Evolutionary conservation across 306 rosid genomes (phyloP).

Genomic region (Pyrus communis): DNA sequence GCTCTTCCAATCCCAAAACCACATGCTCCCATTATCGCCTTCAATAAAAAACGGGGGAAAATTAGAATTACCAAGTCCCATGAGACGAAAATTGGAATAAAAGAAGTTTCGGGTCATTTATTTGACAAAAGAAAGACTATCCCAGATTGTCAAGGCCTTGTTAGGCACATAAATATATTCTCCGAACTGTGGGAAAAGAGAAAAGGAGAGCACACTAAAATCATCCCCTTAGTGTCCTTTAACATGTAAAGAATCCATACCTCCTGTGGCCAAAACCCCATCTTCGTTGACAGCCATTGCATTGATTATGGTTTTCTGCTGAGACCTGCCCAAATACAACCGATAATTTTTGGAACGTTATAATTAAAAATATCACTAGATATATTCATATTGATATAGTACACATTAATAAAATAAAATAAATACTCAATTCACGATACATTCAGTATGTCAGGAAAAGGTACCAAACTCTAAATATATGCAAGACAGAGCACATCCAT

Average conservation of each 20-base stretch:
- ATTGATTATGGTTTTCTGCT: slow-evolving; percentile 91
- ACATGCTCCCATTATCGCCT: slow-evolving; percentile 98
- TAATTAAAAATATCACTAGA: background rate
- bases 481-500: background rate
- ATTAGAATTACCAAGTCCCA: background rate
- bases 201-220: background rate
- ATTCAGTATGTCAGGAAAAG: background rate
- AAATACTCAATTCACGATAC: background rate
- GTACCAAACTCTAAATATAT: background rate
- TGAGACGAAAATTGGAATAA: background rate
- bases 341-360: slow-evolving; percentile 5
- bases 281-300: slow-evolving; percentile 97
- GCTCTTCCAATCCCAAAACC: slow-evolving; percentile 99
- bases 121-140: background rate
- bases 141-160: background rate
- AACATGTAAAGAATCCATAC: slow-evolving; percentile 31
- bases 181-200: background rate
- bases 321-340: slow-evolving; percentile 53
- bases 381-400: background rate
- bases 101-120: background rate
- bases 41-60: background rate
- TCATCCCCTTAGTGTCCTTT: background rate
- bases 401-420: background rate
- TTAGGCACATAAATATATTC: background rate
- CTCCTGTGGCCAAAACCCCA: slow-evolving; percentile 94